Base-by-base conservation (phyloP, 2,329 filamentous ascomycete genomes). In the Lanzia echinophila region DNA sequence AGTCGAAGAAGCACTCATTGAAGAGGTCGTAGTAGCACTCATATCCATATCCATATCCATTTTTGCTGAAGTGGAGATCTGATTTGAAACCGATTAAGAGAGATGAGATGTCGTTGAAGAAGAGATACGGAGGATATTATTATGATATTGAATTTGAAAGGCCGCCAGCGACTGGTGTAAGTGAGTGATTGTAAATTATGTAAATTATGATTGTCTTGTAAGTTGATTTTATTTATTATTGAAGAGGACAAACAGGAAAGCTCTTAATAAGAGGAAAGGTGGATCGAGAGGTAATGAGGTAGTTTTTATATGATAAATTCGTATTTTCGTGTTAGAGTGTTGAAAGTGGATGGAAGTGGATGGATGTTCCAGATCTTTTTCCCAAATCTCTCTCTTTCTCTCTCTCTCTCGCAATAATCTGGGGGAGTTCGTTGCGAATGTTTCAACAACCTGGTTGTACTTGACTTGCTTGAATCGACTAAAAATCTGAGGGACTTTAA, bases 231-330 rank as follows among this genome's bases (percentile, higher is more conserved):
- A 12, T 28, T 8, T 6, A 28, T 20, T 50, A 47, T 28, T 46
- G 41, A 38, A 41, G 42, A 41, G 38, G 38, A 41, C 19, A 41
- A 20, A 33, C 32, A 24, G 33, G 19, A 17, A 44, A 31, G 47
- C 17, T 47, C 12, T 43, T 36, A 44, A 50, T 41, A 55, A 28
- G 47, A 11, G 43, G 33, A 34, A n/a, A 54, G 13, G 48, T 42
- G 44, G 33, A 33, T 31, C 58, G 59, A 61, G 60, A 50, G 51
- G 38, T 44, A 59, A 61, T 60, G 55, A 62, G 59, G 46, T 42
- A 50, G 56, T 56, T 57, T 56, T 57, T 49, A 38, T 17, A 22
- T 31, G 58, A 45, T 47, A 44, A 34, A 53, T 53, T 24, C 22
- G 17, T 28, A 34, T 42, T 43, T 41, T 33, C 24, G 28, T 13